Evolutionary conservation across 2,329 filamentous ascomycete genomes (phyloP), one percentile per base, ranked within the genome.

Genomic region (Verticillium albo-atrum): DNA sequence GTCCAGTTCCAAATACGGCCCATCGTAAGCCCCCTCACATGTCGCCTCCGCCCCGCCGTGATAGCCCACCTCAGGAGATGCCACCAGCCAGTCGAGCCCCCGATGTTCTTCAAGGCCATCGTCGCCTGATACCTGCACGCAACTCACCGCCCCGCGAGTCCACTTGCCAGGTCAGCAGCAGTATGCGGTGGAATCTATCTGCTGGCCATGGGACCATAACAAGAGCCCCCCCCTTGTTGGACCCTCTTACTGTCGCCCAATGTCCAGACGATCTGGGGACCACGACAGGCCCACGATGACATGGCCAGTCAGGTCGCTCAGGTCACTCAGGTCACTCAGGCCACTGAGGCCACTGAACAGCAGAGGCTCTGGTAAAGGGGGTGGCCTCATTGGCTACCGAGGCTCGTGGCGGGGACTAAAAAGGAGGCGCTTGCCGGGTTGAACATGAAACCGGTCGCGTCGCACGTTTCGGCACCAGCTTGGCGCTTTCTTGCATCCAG

Each of bases 401-500:
- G 34, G 14, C 17, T 37, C 34, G 17, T 1, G 34, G 14, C 14
- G 17, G 34, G 34, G 2, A 6, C 14, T 15, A 55, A 55, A 55
- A 35, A 34, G 28, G 53, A 26, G 53, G 53, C 26, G 27, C n/a
- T 32, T 7, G 53, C 28, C 34, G 53, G 53, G 53, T 55, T 20
- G 53, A 30, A 55, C 58, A 58, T 63, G 62, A 63, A 63, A 63
- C 62, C 17, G 50, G 60, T 57, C 30, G 60, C 52, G 62, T 63
- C 62, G 62, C 62, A 62, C 51, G 53, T 63, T 61, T 63, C 56
- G 50, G 62, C 60, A 62, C 62, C 60, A 47, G 56, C 56, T 59
- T 37, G 34, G 34, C 34, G 34, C 34, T 37, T 37, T 37, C 34
- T 15, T 55, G 10, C 26, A 47, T 54, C 51, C 15, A 23, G n/a